Conservation (phyloP, 73 alveolate species). For the Symbiodinium natans region DNA sequence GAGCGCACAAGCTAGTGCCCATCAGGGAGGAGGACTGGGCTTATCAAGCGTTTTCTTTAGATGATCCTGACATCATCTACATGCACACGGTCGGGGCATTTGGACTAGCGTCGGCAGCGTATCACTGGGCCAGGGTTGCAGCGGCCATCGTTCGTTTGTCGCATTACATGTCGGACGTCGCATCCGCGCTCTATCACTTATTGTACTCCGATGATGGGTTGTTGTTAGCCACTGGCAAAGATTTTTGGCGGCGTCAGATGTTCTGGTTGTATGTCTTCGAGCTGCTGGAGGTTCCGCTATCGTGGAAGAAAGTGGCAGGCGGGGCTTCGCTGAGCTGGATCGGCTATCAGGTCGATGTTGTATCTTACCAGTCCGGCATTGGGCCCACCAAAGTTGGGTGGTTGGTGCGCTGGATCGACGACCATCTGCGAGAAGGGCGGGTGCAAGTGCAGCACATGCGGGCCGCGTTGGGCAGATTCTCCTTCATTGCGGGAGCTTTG, state of each 20-base stretch:
- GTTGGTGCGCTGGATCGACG: not conserved
- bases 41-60: not conserved
- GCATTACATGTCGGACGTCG: not conserved
- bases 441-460: not conserved
- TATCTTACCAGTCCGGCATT: not conserved
- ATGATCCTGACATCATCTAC: not conserved
- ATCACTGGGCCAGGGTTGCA: not conserved
- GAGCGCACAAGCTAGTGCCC: not conserved
- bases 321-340: constrained; percentile 25
- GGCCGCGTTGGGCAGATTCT: constrained; percentile 6
- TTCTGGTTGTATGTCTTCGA: constrained; percentile 2
- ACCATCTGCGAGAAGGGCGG: not conserved
- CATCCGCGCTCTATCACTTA: not conserved
- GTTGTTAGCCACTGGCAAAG: not conserved
- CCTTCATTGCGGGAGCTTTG: constrained; percentile 25
- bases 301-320: constrained; percentile 28
- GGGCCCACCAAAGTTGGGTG: not conserved
- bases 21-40: constrained; percentile 9
- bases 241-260: not conserved
- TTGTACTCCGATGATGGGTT: constrained; percentile 11
- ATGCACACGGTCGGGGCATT: constrained; percentile 15
- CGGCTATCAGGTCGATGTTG: constrained; percentile 16
- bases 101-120: constrained; percentile 20
- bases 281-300: constrained; percentile 16
- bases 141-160: not conserved